phyloP scores from a whole-genome alignment of 2,329 filamentous ascomycete species.

The Apiospora arundinis region DNA sequence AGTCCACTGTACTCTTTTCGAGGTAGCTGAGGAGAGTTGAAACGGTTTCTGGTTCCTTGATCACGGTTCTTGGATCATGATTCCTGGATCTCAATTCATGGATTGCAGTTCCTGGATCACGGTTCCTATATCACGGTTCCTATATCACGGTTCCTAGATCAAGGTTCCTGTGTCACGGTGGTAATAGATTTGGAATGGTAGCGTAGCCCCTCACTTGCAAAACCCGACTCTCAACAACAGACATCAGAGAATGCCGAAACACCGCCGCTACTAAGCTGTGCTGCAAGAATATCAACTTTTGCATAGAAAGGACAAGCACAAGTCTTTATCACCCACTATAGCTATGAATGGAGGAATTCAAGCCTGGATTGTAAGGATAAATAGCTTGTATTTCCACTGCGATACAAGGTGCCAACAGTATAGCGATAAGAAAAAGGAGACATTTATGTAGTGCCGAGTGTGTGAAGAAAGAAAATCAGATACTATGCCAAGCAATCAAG shows the following conservation, averaged over 20 bases:
- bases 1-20: neutral
- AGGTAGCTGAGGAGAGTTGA: no score
- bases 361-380: neutral
- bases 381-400: neutral
- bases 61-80: no score
- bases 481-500: neutral
- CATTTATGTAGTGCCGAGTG: neutral
- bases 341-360: neutral
- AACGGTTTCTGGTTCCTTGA: no score
- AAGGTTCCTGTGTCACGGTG: neutral
- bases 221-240: neutral
- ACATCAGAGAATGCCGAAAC: slow-evolving; percentile 1
- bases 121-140: neutral
- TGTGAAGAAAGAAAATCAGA: neutral
- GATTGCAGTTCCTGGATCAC: neutral
- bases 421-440: neutral
- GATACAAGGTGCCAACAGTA: neutral
- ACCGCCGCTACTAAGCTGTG: neutral
- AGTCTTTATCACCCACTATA: neutral
- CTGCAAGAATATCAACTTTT: neutral
- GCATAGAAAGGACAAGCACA: neutral
- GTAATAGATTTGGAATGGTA: neutral
- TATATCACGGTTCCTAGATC: neutral
- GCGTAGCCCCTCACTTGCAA: neutral
- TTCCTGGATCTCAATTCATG: neutral